Base-by-base conservation (phyloP, 306 rosid genomes). In the Rosa lucieae region DNA sequence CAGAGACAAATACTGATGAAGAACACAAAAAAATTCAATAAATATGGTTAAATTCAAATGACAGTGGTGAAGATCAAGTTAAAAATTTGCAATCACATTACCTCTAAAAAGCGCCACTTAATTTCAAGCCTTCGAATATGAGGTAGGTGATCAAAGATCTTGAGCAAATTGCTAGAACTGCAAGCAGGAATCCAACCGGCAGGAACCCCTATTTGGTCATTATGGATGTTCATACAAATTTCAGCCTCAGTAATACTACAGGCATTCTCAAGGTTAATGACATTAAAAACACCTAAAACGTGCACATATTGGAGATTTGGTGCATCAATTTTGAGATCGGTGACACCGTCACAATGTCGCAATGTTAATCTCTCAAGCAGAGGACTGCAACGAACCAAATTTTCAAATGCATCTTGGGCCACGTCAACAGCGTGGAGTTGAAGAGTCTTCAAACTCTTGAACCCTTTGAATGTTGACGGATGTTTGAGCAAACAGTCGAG, bases 401-500 rank as follows among this genome's bases (percentile, higher is more conserved):
- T 82, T 66, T 85, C 87, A 43, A 85, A 84, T 79, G 29, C 88
- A 80, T 75, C 88, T 76, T 85, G 90, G 69, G 83, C 75, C 82
- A 55, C 20, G 26, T 3, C 18, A 5, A 53, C 61, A 53, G 35
- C 35, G 20, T 0, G 20, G 83, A 90, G 82, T 86, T 82, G 78
- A 86, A 86, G 88, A 74, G 76, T 86, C 81, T 85, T 90, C 82
- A 90, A 86, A 76, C 72, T 86, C 80, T 52, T 79, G 67, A 90
- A 88, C 58, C 89, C 92, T 76, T 62, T 35, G 81, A 88, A 83
- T 7, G 80, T 77, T 44, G 83, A 81, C 1, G 94, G 92, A 70
- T 88, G 92, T 82, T 87, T 75, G 32, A 56, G 29, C 23, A 32
- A 32, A 32, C 3, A 32, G 2, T 32, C 0, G 35, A 2, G 2